Evolutionary conservation across 305 asterid genomes (phyloP), one percentile per base, ranked within the genome.

Genomic region (Salvia sclarea): DNA sequence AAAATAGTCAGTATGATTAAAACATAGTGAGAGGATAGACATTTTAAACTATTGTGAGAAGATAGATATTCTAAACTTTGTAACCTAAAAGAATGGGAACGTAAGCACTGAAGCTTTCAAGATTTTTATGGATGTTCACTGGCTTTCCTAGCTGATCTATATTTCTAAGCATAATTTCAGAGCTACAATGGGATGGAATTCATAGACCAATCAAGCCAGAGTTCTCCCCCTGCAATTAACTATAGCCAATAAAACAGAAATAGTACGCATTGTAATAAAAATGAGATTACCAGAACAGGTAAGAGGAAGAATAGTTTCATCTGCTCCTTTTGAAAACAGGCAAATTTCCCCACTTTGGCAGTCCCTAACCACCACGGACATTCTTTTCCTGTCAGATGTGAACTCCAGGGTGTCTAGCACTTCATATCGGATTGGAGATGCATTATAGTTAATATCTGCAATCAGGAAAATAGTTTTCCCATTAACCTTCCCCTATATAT

Each of bases 291-390:
- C 97, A 75, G 86, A 69, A 78, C 68, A 74, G 63, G 92, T 83
- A 80, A 24, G 86, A 65, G 98, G 96, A 77, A 93, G 83, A 76
- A 93, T 88, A 56, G 95, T 77, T 81, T 93, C 98, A 77, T 93
- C 97, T 60, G 98, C 98, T 79, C 98, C 98, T 82, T 93, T 93
- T 8, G 98, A 88, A 66, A 93, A 67, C 68, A 93, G 96, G 74
- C 76, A 68, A 30, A 82, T 64, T 71, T 88, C 84, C 71, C 95
- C 97, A 71, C 75, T 83, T 75, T 76, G 86, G 66, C 80, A 81
- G 75, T 86, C 95, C 80, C 80, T 94, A 55, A 87, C 88, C 58
- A 94, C 97, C 21, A 91, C 88, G 55, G 98, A 94, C 98, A 94
- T 94, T 78, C 85, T 86, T 87, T 94, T 94, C 77, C 98, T 80